phyloP scores from a whole-genome alignment of 2,329 filamentous ascomycete genomes.

The Alternaria sp. region DNA sequence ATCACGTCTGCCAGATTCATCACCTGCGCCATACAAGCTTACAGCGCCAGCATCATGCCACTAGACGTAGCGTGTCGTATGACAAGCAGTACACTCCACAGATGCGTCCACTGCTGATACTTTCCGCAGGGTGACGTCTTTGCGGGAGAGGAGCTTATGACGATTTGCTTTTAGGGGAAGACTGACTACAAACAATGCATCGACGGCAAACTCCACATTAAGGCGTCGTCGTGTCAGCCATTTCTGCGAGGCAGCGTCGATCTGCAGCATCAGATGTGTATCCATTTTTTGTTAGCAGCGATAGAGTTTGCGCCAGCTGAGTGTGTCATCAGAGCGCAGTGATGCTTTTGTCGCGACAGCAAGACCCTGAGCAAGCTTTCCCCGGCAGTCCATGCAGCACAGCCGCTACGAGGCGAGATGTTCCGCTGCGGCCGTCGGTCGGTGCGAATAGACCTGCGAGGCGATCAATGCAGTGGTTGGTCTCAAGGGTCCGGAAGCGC shows the following conservation, averaged over 20 bases:
- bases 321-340: slow-evolving; percentile 17
- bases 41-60: slow-evolving; percentile 31
- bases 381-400: slow-evolving; percentile 21
- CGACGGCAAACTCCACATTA: slow-evolving; percentile 24
- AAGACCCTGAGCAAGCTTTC: slow-evolving; percentile 31
- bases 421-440: slow-evolving; percentile 28
- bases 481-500: slow-evolving; percentile 37
- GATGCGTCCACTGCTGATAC: slow-evolving; percentile 24
- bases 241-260: slow-evolving; percentile 46
- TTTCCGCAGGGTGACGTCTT: slow-evolving; percentile 26
- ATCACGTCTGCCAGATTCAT: slow-evolving; percentile 35
- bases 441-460: slow-evolving; percentile 26
- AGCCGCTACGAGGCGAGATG: slow-evolving; percentile 22
- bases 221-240: slow-evolving; percentile 40
- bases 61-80: slow-evolving; percentile 25
- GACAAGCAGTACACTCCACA: slow-evolving; percentile 30
- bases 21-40: slow-evolving; percentile 31
- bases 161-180: slow-evolving; percentile 17
- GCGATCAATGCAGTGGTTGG: slow-evolving; percentile 35
- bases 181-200: slow-evolving; percentile 17
- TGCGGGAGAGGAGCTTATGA: slow-evolving; percentile 25
- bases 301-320: slow-evolving; percentile 23
- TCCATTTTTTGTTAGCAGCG: slow-evolving; percentile 16
- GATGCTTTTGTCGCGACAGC: slow-evolving; percentile 24
- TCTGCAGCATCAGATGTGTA: slow-evolving; percentile 37